Conservation (phyloP, 208 protist genomes). For the Leishmania lainsoni region DNA sequence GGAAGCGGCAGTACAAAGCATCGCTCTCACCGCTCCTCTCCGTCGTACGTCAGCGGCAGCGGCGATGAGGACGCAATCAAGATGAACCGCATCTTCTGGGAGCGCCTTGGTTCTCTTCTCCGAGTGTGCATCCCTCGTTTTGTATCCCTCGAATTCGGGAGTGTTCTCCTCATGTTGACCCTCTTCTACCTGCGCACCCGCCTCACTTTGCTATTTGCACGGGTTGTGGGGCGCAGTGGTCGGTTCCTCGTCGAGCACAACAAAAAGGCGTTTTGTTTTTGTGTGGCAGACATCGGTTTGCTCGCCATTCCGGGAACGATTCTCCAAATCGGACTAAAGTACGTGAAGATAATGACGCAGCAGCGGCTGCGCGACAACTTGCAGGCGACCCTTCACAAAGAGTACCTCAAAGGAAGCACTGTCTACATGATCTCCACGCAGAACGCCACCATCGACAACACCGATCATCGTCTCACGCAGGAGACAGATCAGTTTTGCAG, state of each 20-base stretch:
- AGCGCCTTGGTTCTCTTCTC: slow-evolving; percentile 56
- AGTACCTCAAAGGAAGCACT: slow-evolving; percentile 69
- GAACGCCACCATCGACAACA: slow-evolving; percentile 63
- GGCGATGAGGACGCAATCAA: slow-evolving; percentile 21
- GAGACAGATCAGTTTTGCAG: slow-evolving; percentile 81
- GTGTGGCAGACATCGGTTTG: slow-evolving; percentile 65
- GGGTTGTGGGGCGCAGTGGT: slow-evolving; percentile 51
- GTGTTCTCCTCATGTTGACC: slow-evolving; percentile 39
- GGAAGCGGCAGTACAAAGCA: slow-evolving; percentile 9
- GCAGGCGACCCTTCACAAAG: slow-evolving; percentile 55
- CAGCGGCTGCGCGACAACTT: slow-evolving; percentile 68
- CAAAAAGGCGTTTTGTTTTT: slow-evolving; percentile 63
- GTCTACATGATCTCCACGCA: slow-evolving; percentile 63
- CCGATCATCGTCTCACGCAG: slow-evolving; percentile 77
- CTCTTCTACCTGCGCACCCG: slow-evolving; percentile 55
- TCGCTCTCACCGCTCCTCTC: slow-evolving; percentile 13
- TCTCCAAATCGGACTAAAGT: slow-evolving; percentile 61
- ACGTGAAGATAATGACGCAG: slow-evolving; percentile 72
- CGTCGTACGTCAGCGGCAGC: background rate
- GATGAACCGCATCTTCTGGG: slow-evolving; percentile 57
- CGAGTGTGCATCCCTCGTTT: slow-evolving; percentile 66
- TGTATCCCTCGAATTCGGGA: slow-evolving; percentile 53
- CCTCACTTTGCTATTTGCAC: slow-evolving; percentile 68
- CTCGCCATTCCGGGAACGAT: slow-evolving; percentile 73
- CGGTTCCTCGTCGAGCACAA: slow-evolving; percentile 64